Evolutionary conservation across 2,329 filamentous ascomycete genomes (phyloP).

Genomic region (Xylariaceae sp.): DNA sequence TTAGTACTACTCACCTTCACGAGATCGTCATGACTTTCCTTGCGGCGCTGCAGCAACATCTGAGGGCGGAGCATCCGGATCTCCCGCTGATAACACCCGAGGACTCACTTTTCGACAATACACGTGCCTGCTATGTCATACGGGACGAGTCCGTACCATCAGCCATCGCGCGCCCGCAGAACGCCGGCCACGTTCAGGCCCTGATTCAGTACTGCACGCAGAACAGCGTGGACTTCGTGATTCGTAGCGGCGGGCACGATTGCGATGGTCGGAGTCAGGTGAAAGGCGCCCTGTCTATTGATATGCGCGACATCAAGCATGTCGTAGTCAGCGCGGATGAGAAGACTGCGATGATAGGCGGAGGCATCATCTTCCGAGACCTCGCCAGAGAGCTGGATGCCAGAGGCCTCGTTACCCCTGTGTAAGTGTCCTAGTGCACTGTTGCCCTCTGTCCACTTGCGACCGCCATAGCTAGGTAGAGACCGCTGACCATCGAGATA

Average conservation of each 20-base stretch:
- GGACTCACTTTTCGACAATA: slow-evolving; percentile 19
- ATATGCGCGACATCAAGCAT: slow-evolving; percentile 35
- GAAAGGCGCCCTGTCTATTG: slow-evolving; percentile 32
- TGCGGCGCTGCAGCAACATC: background rate
- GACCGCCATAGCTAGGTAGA: too few relatives aligned
- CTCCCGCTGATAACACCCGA: slow-evolving; percentile 8
- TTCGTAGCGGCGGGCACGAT: slow-evolving; percentile 35
- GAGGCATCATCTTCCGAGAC: slow-evolving; percentile 32
- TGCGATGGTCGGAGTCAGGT: slow-evolving; percentile 32
- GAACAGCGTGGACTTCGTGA: slow-evolving; percentile 23
- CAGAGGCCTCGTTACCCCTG: slow-evolving; percentile 29
- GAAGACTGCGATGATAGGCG: slow-evolving; percentile 33
- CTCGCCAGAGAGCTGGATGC: slow-evolving; percentile 27
- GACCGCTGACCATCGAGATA: background rate
- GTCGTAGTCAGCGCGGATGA: slow-evolving; percentile 28
- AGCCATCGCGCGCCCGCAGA: slow-evolving; percentile 24
- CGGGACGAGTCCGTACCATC: slow-evolving; percentile 10
- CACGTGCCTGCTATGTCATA: slow-evolving; percentile 16
- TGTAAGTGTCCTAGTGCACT: slow-evolving; percentile 15
- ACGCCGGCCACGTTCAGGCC: slow-evolving; percentile 18
- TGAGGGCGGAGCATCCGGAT: background rate
- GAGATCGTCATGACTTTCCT: slow-evolving; percentile 3
- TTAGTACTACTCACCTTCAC: background rate
- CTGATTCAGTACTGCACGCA: slow-evolving; percentile 20
- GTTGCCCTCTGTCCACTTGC: background rate